Evolutionary conservation across 164 flowering plant species (phyloP).

Genomic region (Aristolochia californica): DNA sequence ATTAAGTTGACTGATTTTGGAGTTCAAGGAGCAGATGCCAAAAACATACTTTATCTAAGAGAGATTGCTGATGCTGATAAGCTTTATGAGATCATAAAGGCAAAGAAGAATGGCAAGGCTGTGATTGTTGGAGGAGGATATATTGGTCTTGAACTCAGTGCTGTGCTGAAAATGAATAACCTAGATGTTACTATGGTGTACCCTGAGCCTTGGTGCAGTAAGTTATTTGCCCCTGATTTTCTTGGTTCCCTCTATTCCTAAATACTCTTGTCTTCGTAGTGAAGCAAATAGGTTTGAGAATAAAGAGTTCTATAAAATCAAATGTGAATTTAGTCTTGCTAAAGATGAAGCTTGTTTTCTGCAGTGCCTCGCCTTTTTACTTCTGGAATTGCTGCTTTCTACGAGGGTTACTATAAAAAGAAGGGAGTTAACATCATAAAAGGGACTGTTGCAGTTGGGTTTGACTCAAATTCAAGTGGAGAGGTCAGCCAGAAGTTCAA

Average conservation of each 20-base stretch:
- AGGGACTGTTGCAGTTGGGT: constrained; percentile 93
- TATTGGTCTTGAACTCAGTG: constrained; percentile 95
- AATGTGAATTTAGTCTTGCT: too few relatives aligned
- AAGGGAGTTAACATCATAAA: constrained; percentile 82
- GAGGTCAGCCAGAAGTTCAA: constrained; percentile 35
- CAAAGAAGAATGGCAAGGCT: constrained; percentile 75
- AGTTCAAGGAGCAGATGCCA: constrained; percentile 86
- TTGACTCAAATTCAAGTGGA: constrained; percentile 56
- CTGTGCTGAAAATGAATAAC: constrained; percentile 66
- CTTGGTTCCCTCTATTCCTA: too few relatives aligned
- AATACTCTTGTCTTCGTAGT: too few relatives aligned
- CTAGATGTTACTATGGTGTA: constrained; percentile 84
- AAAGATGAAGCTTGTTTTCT: constrained; percentile 6
- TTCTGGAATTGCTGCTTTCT: constrained; percentile 83
- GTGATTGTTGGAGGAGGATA: constrained; percentile 97
- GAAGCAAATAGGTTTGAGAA: too few relatives aligned
- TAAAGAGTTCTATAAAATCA: too few relatives aligned
- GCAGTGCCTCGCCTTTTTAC: constrained; percentile 98
- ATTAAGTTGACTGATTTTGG: constrained; percentile 80
- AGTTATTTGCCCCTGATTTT: constrained; percentile 23
- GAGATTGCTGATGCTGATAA: constrained; percentile 92
- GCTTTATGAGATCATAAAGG: constrained; percentile 65
- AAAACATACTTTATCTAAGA: constrained; percentile 86
- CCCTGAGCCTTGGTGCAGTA: constrained; percentile 99
- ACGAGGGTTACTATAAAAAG: constrained; percentile 81